phyloP scores from a whole-genome alignment of 495 filamentous ascomycete species.

The Niebla homalea region DNA sequence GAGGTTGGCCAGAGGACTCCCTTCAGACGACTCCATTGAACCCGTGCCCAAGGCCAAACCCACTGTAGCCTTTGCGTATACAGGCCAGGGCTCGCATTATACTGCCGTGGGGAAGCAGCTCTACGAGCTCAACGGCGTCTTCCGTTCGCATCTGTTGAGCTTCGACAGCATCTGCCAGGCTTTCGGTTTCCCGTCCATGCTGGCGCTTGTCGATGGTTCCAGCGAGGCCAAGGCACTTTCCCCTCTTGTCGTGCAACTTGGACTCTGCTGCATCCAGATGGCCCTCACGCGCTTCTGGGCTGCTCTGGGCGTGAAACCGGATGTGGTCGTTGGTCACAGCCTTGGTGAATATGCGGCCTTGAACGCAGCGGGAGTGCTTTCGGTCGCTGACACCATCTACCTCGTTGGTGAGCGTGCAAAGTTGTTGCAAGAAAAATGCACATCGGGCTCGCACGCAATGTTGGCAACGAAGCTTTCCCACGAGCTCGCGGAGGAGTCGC shows the following conservation, averaged over 20 bases:
- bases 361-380: conserved; percentile 66
- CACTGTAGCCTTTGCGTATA: conserved; percentile 51
- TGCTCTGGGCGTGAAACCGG: conserved; percentile 63
- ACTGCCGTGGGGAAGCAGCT: conserved; percentile 49
- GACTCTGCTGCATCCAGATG: conserved; percentile 69
- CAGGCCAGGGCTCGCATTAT: conserved; percentile 53
- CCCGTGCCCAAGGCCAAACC: conserved; percentile 24
- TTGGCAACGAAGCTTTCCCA: conserved; percentile 30
- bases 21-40: conserved; percentile 17
- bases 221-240: conserved; percentile 40
- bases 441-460: conserved; percentile 53
- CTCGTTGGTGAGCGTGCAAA: conserved; percentile 67
- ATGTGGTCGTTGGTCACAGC: conserved; percentile 75
- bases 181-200: conserved; percentile 55
- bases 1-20: conserved; percentile 12
- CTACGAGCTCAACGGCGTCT: conserved; percentile 46
- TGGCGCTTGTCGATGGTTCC: conserved; percentile 46
- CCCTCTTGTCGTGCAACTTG: conserved; percentile 66
- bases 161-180: conserved; percentile 45
- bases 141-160: conserved; percentile 49
- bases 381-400: conserved; percentile 65
- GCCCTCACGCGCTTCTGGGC: conserved; percentile 69
- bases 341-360: conserved; percentile 81
- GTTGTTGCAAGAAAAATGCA: conserved; percentile 61
- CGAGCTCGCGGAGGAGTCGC: background rate